These are phyloP conservation scores for Rhamnella rubrinervis DNA, from an alignment of 331 rosid species.

Conservation along the genomic window DNA sequence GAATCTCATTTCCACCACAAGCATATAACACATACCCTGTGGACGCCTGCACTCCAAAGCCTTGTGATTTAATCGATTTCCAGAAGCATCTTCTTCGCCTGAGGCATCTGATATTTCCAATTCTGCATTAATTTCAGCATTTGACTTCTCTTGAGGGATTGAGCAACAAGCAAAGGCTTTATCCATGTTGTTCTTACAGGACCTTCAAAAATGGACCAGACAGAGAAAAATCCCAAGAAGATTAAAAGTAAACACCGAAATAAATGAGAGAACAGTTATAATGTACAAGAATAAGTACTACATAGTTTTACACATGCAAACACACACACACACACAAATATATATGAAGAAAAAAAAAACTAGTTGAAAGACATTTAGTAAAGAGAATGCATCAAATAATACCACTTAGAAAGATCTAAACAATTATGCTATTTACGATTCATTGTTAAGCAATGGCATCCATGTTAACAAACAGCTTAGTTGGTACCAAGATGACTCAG, in stretches of 20 bases:
- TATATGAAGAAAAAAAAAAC: no score
- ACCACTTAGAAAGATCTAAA: no score
- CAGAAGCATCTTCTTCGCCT: slow-evolving; percentile 84
- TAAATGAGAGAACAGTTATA: background rate
- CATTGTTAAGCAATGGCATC: background rate
- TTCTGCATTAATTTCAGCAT: slow-evolving; percentile 90
- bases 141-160: slow-evolving; percentile 92
- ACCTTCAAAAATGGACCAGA: slow-evolving; percentile 56
- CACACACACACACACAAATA: no score
- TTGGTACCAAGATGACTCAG: background rate
- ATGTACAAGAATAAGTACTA: background rate
- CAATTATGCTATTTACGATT: background rate
- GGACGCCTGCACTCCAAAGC: slow-evolving; percentile 58
- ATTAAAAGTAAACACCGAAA: slow-evolving; percentile 14
- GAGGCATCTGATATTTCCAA: slow-evolving; percentile 92
- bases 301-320: background rate
- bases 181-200: slow-evolving; percentile 76
- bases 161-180: slow-evolving; percentile 70
- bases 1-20: slow-evolving; percentile 10
- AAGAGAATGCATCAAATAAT: no score
- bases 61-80: slow-evolving; percentile 50
- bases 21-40: slow-evolving; percentile 43
- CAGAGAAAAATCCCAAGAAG: slow-evolving; percentile 10
- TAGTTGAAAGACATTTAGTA: no score
- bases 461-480: background rate